Evolutionary conservation across 179 eudicot genomes (phyloP).

Genomic region (Spinacia oleracea): DNA sequence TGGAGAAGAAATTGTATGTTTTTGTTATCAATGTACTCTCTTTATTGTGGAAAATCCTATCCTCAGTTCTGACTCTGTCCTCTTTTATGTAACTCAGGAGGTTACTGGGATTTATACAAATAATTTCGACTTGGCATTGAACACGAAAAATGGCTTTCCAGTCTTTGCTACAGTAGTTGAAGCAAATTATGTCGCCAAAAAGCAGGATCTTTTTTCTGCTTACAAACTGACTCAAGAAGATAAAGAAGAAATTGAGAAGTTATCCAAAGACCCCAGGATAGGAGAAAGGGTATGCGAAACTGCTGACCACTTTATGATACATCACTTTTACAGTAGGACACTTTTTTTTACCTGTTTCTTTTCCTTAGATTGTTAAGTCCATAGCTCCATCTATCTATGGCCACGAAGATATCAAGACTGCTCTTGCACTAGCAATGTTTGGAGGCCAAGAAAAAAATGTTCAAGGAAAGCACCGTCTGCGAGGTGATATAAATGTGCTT

Average conservation of each 20-base stretch:
- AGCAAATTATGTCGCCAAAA: slow-evolving; percentile 89
- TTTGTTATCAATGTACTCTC: not conserved
- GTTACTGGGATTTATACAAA: slow-evolving; percentile 93
- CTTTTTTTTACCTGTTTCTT: not conserved
- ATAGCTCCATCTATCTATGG: slow-evolving; percentile 98
- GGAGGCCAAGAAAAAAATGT: slow-evolving; percentile 98
- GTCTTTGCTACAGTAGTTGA: slow-evolving; percentile 96
- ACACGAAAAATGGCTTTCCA: slow-evolving; percentile 94
- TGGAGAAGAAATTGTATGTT: slow-evolving; percentile 89
- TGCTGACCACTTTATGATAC: not conserved
- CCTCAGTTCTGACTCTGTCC: not conserved
- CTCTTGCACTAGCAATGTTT: slow-evolving; percentile 94
- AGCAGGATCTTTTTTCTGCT: slow-evolving; percentile 93
- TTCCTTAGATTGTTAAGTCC: slow-evolving; percentile 71
- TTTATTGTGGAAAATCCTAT: not conserved
- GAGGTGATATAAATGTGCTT: slow-evolving; percentile 94
- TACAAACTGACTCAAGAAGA: slow-evolving; percentile 94
- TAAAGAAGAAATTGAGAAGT: slow-evolving; percentile 86
- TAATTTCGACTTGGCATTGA: slow-evolving; percentile 86
- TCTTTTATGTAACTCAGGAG: slow-evolving; percentile 55
- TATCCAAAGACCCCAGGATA: slow-evolving; percentile 87
- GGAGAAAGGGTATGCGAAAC: slow-evolving; percentile 71
- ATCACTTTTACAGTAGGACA: not conserved
- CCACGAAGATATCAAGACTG: slow-evolving; percentile 96
- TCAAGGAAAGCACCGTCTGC: slow-evolving; percentile 82